Evolutionary conservation across 2,329 filamentous ascomycete species (phyloP), one percentile per base, ranked within the genome.

Genomic region (Penicillium nordicum): DNA sequence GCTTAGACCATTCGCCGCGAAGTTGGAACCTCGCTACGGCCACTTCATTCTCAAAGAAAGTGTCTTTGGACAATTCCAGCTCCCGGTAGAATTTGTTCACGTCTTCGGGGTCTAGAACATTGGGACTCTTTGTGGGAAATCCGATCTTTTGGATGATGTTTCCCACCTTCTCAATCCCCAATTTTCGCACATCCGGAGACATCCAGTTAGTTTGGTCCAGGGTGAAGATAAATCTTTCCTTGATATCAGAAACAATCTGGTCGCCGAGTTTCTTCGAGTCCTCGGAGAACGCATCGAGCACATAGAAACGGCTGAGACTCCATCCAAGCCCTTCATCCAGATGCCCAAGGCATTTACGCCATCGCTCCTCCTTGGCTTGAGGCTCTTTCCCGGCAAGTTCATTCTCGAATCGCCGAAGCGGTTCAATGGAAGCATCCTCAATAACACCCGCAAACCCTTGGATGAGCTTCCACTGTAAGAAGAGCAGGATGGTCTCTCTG

Each of bases 281-380:
- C 12, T 85, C 80, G 0, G 85, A 84, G 65, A 90, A 90, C 1
- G 86, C 81, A 47, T 84, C 83, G 59, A 89, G 82, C 2, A 90
- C 79, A 60, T 86, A 91, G 74, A 90, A 89, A 23, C 86, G 83
- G 66, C 85, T 87, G 16, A 89, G 74, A 47, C 88, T 86, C 86
- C 87, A 90, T 2, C 82, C 82, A 23, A 90, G 69, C 5, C 82
- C 80, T 23, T 72, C 69, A 60, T 88, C 84, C 5, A 87, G 79
- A 34, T 80, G 78, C 8, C 68, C 69, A 29, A 89, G 79, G 63
- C 87, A 90, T 7, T 79, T 85, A 63, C 86, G 80, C 86, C 86
- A 89, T 47, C 86, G 79, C 64, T 89, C 87, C 14, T 84, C 75
- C 21, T 78, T 79, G 2, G 85, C 82, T 50, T 87, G 79, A 0